Evolutionary conservation across 345 rosid species (phyloP), one percentile per base, ranked within the genome.

Genomic region (Eutrema japonicum): DNA sequence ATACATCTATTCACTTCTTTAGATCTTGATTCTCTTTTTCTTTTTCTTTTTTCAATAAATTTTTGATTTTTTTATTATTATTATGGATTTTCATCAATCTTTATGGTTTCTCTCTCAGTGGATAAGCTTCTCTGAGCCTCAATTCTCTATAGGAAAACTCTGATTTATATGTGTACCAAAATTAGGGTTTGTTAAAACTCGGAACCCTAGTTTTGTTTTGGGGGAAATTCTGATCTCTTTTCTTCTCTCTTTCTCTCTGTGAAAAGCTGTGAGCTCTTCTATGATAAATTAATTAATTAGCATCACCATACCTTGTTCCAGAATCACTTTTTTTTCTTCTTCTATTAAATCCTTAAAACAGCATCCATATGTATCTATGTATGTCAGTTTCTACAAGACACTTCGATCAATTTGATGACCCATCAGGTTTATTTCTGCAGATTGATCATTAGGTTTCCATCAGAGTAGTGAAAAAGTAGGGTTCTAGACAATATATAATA

Each of bases 181-280:
- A 62, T 61, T 62, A 76, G 79, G 75, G 79, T 55, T 67, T 63
- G 32, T 55, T 13, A 4, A 27, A 53, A 62, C 52, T 47, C 4
- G 3, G 59, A 76, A 62, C 70, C 74, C 78, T 75, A 74, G 60
- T 69, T 68, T 76, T 63, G 45, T 55, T 53, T 52, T 68, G 50
- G 64, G 73, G 74, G 2, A 30, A 59, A 1, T 47, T 60, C 54
- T 68, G 10, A 18, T 64, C 8, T 61, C 7, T 71, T 42, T 38
- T n/a, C n/a, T 49, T 63, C 18, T 47, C 47, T 66, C 26, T 47
- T 42, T 66, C 26, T 66, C 42, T 80, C 46, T 32, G 46, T 36
- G 14, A 58, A 68, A 55, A 79, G 61, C 71, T 77, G 78, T 77
- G 77, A 56, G 77, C 74, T 41, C 26, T 64, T 72, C 76, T 62